Percentiles rank a stretch among this genome's conserved stretches.
Conservation (phyloP, 2,329 filamentous ascomycete species). For the Hypomyces rosellus region DNA sequence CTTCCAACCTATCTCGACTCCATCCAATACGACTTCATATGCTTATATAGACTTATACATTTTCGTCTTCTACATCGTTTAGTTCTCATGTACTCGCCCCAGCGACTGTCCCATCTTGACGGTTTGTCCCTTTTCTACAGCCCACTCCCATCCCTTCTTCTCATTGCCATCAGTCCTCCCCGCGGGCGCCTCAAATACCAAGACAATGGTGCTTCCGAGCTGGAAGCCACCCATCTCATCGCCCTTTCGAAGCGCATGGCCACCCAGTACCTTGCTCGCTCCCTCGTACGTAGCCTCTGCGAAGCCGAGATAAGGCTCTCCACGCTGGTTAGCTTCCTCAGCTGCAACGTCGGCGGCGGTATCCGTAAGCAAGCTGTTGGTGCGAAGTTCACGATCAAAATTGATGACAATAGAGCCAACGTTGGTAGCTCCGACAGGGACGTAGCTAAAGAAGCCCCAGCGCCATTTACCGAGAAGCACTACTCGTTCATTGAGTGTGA, state of each 20-base stretch:
- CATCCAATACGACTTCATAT: too few species aligned
- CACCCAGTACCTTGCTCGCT: slow-evolving; percentile 70
- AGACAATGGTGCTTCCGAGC: slow-evolving; percentile 86
- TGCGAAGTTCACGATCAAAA: slow-evolving; percentile 89
- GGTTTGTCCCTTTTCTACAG: slow-evolving; percentile 76
- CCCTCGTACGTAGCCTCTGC: slow-evolving; percentile 82
- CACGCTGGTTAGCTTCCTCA: slow-evolving; percentile 65
- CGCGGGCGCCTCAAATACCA: slow-evolving; percentile 91
- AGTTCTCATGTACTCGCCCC: slow-evolving; percentile 61
- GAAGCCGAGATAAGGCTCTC: slow-evolving; percentile 84
- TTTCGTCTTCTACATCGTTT: background rate
- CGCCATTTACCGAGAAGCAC: slow-evolving; percentile 91
- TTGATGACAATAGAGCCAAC: slow-evolving; percentile 96
- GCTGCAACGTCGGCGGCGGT: slow-evolving; percentile 85
- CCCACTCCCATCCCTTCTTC: slow-evolving; percentile 75
- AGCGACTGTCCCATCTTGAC: slow-evolving; percentile 86
- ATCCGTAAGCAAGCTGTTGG: slow-evolving; percentile 87
- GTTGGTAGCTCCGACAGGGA: slow-evolving; percentile 93
- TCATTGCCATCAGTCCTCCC: slow-evolving; percentile 45
- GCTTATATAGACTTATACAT: background rate
- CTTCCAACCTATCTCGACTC: too few species aligned
- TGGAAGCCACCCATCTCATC: slow-evolving; percentile 99
- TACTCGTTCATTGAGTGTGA: slow-evolving; percentile 93
- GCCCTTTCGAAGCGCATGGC: slow-evolving; percentile 76
- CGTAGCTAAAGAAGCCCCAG: slow-evolving; percentile 95